Conservation (phyloP, 805 yeast genomes). For the Yarrowia phangngaensis region DNA sequence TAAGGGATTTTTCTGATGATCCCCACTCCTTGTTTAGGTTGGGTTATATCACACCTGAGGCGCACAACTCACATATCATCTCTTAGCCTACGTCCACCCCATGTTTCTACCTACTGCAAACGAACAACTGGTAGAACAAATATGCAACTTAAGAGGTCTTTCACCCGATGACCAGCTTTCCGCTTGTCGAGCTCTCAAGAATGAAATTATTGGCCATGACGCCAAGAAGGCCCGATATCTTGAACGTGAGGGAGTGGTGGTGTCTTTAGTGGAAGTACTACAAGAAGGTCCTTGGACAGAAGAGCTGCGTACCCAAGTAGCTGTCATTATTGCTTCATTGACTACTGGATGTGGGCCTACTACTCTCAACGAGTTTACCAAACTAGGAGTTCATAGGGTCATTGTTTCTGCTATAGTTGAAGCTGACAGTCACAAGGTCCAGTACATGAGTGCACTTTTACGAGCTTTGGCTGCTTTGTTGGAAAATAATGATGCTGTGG, state of each 20-base stretch:
- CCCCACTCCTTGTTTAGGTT: slow-evolving; percentile 27
- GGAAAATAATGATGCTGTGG: slow-evolving; percentile 25
- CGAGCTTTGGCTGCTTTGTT: slow-evolving; percentile 21
- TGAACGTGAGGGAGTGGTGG: slow-evolving; percentile 30
- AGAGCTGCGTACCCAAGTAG: slow-evolving; percentile 33
- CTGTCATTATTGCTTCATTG: slow-evolving; percentile 36
- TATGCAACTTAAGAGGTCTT: slow-evolving; percentile 8
- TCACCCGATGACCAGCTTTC: slow-evolving; percentile 27
- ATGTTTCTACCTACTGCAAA: slow-evolving; percentile 23
- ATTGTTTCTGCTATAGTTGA: slow-evolving; percentile 28
- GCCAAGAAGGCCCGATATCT: slow-evolving; percentile 36
- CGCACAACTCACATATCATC: too few species aligned
- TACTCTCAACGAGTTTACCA: slow-evolving; percentile 3
- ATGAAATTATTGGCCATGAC: slow-evolving; percentile 38
- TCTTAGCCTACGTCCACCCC: too few species aligned
- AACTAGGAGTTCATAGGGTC: slow-evolving; percentile 10
- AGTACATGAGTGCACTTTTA: slow-evolving; percentile 28
- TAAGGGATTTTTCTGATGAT: too few species aligned
- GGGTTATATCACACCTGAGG: too few species aligned
- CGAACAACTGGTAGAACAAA: slow-evolving; percentile 13
- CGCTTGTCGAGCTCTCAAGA: slow-evolving; percentile 35
- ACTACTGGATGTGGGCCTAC: slow-evolving; percentile 34
- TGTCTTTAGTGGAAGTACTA: slow-evolving; percentile 33
- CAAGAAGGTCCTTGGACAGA: slow-evolving; percentile 28
- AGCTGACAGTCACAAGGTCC: slow-evolving; percentile 27